Base-by-base conservation (phyloP, 1,284 basidiomycete species). In the Cryptococcus sp. region DNA sequence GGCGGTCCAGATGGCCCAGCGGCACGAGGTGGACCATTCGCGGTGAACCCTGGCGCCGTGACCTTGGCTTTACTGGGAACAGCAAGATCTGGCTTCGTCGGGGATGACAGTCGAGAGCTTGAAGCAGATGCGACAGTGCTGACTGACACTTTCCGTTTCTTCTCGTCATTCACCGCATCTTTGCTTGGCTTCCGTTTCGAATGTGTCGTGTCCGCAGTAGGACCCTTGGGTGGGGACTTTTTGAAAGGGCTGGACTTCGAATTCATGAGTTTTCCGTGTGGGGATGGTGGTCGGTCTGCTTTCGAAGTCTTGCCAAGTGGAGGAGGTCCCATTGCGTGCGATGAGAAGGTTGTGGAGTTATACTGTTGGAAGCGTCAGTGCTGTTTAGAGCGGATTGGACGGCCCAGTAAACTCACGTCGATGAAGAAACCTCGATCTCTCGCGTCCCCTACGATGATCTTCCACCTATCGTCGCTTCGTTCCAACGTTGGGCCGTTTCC, bases 401-500 rank as follows among this genome's bases (percentile, higher is more conserved):
- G 42, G 6, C 11, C 2, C 3, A 45, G 15, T 3, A 5, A 23
- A 71, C 80, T 65, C 58, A 82, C 82, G 48, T 81, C 70, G 35
- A 79, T 61, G 10, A 82, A 69, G 40, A 79, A 72, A 0, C 72
- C 72, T 39, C 82, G 68, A 8, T 78, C 70, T 55, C 85, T 82
- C 1, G 93, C 91, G 75, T 97, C 88, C 10, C 80, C 76, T 22
- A 96, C 83, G 42, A 96, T 91, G 27, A 82, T 80, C 55, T 82
- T 83, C 93, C 93, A 97, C 15, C 83, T 85, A 19, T 82, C 79
- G 66, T 97, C 88, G 62, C 90, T 91, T 54, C 92, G 83, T 72
- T 92, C 88, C 10, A 98, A 82, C 2, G 93, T 95, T 10, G 89
- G 81, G 7, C 88, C 88, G 77, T 98, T 88, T 6, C 96, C 96